Base-by-base conservation (phyloP, 179 eudicot species). In the Spergularia azorica region DNA sequence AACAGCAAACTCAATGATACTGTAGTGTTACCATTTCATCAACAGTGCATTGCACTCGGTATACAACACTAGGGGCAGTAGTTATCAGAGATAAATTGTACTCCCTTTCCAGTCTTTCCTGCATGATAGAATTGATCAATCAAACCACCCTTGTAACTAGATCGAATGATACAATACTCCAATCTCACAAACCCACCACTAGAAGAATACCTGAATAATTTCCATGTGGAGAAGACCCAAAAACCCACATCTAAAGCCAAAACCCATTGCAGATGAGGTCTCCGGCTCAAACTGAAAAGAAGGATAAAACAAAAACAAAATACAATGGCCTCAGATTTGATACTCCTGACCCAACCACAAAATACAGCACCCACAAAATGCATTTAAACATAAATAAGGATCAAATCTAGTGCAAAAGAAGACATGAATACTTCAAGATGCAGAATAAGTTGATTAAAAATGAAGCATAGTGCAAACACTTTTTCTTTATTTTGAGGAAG, bases 81-180 rank as follows among this genome's bases (percentile, higher is more conserved):
- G 97, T 95, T 83, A 95, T 95, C 58, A 95, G 85, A 39, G 90
- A 86, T 83, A 95, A 84, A 85, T 89, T 89, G 80, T 95, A 95
- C 80, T 95, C 99, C 77, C 99, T 90, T 80, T 95, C 99, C 70
- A 95, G 90, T 87, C 99, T 93, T 88, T 95, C 99, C 99, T 95
- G 97, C 84, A 77, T 74, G 70, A 81, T 70, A 70, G 62, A 50
- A 65, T 58, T 41, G 15, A 16, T 71, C 63, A 71, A n/a, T 32
- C 20, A 57, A 16, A 26, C 20, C 57, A 81, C 43, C 71, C 15
- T 65, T 12, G 82, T 71, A 64, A 57, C 15, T 61, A 63, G 67
- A 63, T 39, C 16, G 5, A 18, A 43, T 74, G 7, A 79, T 21
- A 60, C 26, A 16, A 67, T 63, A 57, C 60, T 46, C 7, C 56